Evolutionary conservation across 768 basidiomycete species (phyloP).

Genomic region (Tubosaeta brunneosetosa): DNA sequence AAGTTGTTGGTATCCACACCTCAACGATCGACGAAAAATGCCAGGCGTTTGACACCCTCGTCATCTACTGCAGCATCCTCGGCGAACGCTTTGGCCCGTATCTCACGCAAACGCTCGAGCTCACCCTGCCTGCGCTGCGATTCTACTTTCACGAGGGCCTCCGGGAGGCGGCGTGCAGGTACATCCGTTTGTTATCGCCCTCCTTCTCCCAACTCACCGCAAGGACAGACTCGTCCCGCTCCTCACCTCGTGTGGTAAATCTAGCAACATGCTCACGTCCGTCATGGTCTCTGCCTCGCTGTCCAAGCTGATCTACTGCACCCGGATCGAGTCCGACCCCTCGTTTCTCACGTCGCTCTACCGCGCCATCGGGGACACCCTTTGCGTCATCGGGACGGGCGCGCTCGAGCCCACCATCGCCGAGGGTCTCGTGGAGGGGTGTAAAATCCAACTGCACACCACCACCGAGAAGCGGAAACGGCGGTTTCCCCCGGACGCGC

Average conservation of each 20-base stretch:
- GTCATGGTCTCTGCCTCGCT: slow-evolving; percentile 69
- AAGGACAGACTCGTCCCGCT: slow-evolving; percentile 61
- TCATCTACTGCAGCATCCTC: slow-evolving; percentile 72
- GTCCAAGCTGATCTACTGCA: slow-evolving; percentile 57
- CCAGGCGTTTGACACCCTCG: slow-evolving; percentile 82
- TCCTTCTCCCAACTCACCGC: neutral
- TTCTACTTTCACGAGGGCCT: slow-evolving; percentile 88
- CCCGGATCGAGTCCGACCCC: slow-evolving; percentile 64
- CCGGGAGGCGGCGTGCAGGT: slow-evolving; percentile 73
- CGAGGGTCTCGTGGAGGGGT: slow-evolving; percentile 57
- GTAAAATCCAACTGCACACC: slow-evolving; percentile 63
- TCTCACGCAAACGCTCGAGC: slow-evolving; percentile 63
- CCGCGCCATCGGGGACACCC: slow-evolving; percentile 60
- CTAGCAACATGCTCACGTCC: slow-evolving; percentile 56
- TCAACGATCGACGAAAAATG: slow-evolving; percentile 83
- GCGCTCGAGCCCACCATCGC: slow-evolving; percentile 52
- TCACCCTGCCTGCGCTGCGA: slow-evolving; percentile 62
- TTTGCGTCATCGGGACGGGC: slow-evolving; percentile 54
- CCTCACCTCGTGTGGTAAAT: slow-evolving; percentile 64
- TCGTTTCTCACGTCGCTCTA: slow-evolving; percentile 76
- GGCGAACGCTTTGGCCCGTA: slow-evolving; percentile 67
- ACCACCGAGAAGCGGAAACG: slow-evolving; percentile 66
- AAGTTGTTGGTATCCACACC: slow-evolving; percentile 71
- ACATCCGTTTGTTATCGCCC: slow-evolving; percentile 15
- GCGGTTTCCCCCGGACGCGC: slow-evolving; percentile 31